Percentiles rank a stretch among this genome's conserved stretches.
Conservation (phyloP, 2,329 filamentous ascomycete genomes). For the Camptophora hylomeconis region DNA sequence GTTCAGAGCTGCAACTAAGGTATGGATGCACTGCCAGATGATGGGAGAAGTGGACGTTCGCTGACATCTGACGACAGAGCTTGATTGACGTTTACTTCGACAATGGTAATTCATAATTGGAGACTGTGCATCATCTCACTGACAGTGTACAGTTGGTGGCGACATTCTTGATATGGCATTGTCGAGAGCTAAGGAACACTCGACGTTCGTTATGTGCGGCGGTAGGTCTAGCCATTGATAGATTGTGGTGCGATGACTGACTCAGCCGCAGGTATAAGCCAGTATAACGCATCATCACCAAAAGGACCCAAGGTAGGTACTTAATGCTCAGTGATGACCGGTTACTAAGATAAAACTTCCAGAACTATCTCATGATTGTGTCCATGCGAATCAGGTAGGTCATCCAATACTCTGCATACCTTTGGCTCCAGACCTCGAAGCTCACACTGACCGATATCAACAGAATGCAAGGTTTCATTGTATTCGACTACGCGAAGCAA, state of each 20-base stretch:
- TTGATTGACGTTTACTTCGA: conserved; percentile 59
- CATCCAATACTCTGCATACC: no score
- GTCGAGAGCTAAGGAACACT: conserved; percentile 45
- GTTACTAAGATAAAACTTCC: conserved; percentile 2
- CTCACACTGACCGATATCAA: conserved; percentile 19
- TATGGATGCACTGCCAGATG: no score
- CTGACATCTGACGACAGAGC: no score
- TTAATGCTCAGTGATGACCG: conserved; percentile 19
- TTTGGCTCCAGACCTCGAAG: not conserved
- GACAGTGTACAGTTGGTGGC: conserved; percentile 41
- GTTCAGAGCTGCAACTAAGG: conserved; percentile 46
- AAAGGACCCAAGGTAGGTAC: conserved; percentile 40
- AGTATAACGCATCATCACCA: conserved; percentile 49
- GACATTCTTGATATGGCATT: conserved; percentile 57
- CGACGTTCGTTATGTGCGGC: conserved; percentile 61
- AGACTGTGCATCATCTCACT: not conserved
- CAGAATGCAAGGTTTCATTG: conserved; percentile 59
- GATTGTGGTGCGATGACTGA: no score
- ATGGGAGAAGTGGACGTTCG: no score
- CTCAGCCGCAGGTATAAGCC: conserved; percentile 55
- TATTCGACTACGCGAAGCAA: conserved; percentile 52
- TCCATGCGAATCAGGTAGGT: conserved; percentile 39
- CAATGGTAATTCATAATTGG: conserved; percentile 30
- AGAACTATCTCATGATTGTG: conserved; percentile 41
- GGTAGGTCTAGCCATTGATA: conserved; percentile 50